Evolutionary conservation across 345 rosid genomes (phyloP).

Genomic region (Laguncularia racemosa): DNA sequence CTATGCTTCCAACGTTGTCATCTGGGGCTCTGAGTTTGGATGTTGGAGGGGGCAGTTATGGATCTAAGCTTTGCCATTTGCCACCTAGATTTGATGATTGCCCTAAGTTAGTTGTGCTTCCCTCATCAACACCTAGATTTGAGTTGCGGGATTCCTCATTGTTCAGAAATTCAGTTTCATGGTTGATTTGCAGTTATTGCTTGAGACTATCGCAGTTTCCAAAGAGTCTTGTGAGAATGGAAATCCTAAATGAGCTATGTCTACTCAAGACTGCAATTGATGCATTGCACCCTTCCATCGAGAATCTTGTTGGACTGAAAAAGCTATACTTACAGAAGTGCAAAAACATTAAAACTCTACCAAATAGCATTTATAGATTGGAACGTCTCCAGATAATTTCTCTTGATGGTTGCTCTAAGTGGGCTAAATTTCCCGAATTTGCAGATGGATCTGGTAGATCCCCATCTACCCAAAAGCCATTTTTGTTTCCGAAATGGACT

Average conservation of each 20-base stretch:
- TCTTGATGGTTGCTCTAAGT: constrained; percentile 4
- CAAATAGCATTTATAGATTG: constrained; percentile 6
- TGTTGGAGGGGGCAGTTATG: no score
- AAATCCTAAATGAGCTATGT: neutral
- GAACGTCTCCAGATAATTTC: neutral
- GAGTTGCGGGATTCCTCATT: no score
- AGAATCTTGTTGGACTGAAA: neutral
- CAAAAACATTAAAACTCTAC: neutral
- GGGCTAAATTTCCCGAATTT: neutral
- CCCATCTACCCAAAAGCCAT: neutral
- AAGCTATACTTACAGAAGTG: neutral
- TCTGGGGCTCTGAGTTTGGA: no score
- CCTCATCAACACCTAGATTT: no score
- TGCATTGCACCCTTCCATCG: constrained; percentile 4
- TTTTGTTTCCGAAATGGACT: neutral
- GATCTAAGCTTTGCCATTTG: no score
- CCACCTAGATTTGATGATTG: no score
- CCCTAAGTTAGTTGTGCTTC: no score
- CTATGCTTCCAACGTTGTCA: no score
- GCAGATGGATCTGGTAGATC: neutral
- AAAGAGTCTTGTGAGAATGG: neutral
- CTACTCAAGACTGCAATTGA: constrained; percentile 9
- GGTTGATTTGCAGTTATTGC: no score
- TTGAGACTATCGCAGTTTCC: constrained; percentile 2
- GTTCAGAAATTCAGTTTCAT: no score